These are phyloP conservation scores for Nakaseomyces glabratus DNA, from an alignment of 1,139 yeast species.

Conservation along the genomic window DNA sequence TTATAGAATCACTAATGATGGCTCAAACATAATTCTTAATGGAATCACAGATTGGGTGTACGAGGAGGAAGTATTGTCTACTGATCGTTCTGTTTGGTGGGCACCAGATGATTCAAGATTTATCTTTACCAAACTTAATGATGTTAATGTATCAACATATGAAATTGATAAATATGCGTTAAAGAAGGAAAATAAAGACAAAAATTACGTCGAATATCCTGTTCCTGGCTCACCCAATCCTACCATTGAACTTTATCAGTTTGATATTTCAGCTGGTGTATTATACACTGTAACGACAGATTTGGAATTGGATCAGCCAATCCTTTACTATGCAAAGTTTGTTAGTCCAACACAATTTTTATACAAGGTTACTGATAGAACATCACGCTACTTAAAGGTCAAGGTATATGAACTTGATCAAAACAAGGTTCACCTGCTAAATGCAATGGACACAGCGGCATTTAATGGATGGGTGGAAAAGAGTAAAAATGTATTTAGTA, in stretches of 20 bases:
- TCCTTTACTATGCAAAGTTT: conserved; percentile 68
- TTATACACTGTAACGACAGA: conserved; percentile 22
- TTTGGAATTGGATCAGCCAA: conserved; percentile 32
- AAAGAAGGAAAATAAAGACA: conserved; percentile 12
- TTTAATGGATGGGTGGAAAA: conserved; percentile 50
- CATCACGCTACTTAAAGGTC: conserved; percentile 45
- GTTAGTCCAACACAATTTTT: conserved; percentile 46
- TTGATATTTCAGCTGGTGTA: conserved; percentile 33
- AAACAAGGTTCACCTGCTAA: conserved; percentile 33
- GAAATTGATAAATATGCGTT: conserved; percentile 48
- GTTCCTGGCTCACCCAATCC: conserved; percentile 83
- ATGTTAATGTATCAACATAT: conserved; percentile 56
- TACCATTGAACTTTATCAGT: conserved; percentile 40
- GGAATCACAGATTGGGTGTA: conserved; percentile 97
- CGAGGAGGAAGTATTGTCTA: conserved; percentile 77
- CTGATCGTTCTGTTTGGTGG: conserved; percentile 79
- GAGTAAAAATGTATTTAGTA: conserved; percentile 20
- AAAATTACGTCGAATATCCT: conserved; percentile 64
- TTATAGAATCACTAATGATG: conserved; percentile 51
- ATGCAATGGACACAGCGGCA: conserved; percentile 36
- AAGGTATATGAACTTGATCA: conserved; percentile 36
- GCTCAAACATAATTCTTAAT: conserved; percentile 57
- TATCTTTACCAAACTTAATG: conserved; percentile 61
- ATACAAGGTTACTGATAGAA: conserved; percentile 62
- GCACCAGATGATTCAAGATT: conserved; percentile 59